Evolutionary conservation across 768 basidiomycete genomes (phyloP).

Genomic region (Pleurotus pulmonarius): DNA sequence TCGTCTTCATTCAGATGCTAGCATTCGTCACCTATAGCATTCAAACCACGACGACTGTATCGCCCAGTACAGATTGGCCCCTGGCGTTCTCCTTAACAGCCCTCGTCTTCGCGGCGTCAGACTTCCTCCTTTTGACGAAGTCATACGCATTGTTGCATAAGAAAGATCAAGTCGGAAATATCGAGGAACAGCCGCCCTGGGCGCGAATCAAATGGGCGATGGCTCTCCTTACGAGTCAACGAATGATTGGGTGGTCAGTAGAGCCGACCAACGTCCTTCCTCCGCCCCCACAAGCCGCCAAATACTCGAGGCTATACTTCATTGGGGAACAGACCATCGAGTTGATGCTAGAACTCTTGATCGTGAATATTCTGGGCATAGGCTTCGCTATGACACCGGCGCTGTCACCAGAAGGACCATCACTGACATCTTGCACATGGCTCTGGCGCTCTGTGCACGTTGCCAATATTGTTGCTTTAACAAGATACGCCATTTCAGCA

Average conservation of each 20-base stretch:
- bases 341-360: conserved; percentile 11
- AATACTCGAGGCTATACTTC: background rate
- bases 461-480: background rate
- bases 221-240: conserved; percentile 11
- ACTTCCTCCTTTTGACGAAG: conserved; percentile 14
- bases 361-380: conserved; percentile 16
- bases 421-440: conserved; percentile 8
- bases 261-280: background rate
- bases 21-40: background rate
- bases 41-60: conserved; percentile 9
- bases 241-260: conserved; percentile 16
- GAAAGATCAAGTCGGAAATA: conserved; percentile 9
- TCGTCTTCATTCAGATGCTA: background rate
- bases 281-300: conserved; percentile 1
- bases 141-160: conserved; percentile 16
- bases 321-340: conserved; percentile 10
- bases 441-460: background rate
- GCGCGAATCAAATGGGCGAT: conserved; percentile 14
- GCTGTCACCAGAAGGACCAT: conserved; percentile 15
- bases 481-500: background rate
- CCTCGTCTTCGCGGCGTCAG: conserved; percentile 16
- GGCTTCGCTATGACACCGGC: conserved; percentile 11
- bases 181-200: conserved; percentile 8
- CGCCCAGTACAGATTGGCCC: conserved; percentile 14
- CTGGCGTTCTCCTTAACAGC: conserved; percentile 11